Conservation (phyloP, 257 asterid genomes). For the Penstemon newberryi region DNA sequence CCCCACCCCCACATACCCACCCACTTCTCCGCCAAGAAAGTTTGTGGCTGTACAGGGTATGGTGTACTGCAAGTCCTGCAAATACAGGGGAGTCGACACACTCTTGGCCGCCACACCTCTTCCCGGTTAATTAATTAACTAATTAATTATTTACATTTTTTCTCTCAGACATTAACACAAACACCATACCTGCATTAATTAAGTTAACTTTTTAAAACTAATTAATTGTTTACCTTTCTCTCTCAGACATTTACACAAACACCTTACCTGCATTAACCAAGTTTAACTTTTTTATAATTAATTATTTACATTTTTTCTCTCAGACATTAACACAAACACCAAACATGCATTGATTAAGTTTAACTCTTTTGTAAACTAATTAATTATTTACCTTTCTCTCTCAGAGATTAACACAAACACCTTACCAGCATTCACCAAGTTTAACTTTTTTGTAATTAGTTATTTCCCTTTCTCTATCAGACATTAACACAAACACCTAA, state of each 20-base stretch:
- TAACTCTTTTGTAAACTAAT: background rate
- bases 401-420: too few relatives aligned
- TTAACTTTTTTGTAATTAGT: too few relatives aligned
- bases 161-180: background rate
- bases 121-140: slow-evolving; percentile 28
- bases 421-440: too few relatives aligned
- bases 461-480: background rate
- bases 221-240: too few relatives aligned
- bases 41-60: slow-evolving; percentile 57
- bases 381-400: too few relatives aligned
- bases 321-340: background rate
- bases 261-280: too few relatives aligned
- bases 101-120: slow-evolving; percentile 52
- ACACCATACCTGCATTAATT: background rate
- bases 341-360: background rate
- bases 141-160: background rate
- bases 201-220: background rate
- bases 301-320: background rate
- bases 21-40: slow-evolving; percentile 32
- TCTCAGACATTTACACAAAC: too few relatives aligned
- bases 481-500: background rate
- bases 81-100: slow-evolving; percentile 48
- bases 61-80: slow-evolving; percentile 73
- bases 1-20: background rate
- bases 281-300: too few relatives aligned